phyloP scores from a whole-genome alignment of 805 yeast species.

The Pichia insulana region DNA sequence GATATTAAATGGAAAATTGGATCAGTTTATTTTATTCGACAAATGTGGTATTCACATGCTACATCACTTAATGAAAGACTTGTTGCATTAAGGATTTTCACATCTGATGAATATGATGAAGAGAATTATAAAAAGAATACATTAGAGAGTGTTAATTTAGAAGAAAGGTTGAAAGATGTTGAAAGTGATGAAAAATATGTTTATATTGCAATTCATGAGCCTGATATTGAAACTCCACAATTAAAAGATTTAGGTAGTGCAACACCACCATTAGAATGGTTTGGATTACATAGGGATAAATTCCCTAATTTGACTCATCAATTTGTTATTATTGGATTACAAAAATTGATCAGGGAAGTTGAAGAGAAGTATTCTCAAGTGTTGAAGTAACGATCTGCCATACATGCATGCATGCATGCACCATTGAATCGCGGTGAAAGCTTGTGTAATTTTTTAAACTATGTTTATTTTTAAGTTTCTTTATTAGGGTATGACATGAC shows the following conservation, averaged over 20 bases:
- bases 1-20: constrained; percentile 94
- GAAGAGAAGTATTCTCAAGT: constrained; percentile 44
- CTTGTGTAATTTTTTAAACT: no score
- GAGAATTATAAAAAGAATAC: constrained; percentile 28
- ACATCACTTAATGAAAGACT: constrained; percentile 60
- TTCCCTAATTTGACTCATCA: constrained; percentile 87
- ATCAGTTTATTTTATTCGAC: constrained; percentile 78
- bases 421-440: no score
- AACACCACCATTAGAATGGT: constrained; percentile 97
- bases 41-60: constrained; percentile 85
- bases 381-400: no score
- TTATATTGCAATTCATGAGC: constrained; percentile 62
- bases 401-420: no score
- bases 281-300: constrained; percentile 81
- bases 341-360: constrained; percentile 62
- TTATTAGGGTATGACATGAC: not conserved
- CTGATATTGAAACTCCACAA: constrained; percentile 82
- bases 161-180: constrained; percentile 37
- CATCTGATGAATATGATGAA: constrained; percentile 29
- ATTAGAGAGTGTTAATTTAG: constrained; percentile 28
- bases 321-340: constrained; percentile 62
- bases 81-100: constrained; percentile 29
- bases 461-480: no score
- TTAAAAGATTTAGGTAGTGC: constrained; percentile 90
- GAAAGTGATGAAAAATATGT: constrained; percentile 39